These are phyloP conservation scores for Ceratocystis diversiconidia DNA, from an alignment of 2,329 filamentous ascomycete genomes.

Conservation along the genomic window DNA sequence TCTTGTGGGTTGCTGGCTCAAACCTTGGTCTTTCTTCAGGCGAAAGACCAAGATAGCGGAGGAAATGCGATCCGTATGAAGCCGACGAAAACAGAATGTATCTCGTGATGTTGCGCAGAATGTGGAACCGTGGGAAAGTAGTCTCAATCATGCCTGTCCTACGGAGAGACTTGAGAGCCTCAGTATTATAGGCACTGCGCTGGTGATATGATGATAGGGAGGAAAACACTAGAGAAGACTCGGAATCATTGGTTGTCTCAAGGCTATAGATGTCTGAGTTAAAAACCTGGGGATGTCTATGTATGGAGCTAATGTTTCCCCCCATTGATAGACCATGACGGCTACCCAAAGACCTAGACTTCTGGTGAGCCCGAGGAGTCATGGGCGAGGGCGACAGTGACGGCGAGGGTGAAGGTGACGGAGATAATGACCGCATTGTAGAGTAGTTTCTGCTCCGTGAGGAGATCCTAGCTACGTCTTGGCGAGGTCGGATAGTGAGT, in stretches of 20 bases:
- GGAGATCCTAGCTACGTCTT: slow-evolving; percentile 19
- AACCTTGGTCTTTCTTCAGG: slow-evolving; percentile 31
- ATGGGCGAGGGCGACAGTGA: not conserved
- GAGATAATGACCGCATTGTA: slow-evolving; percentile 5
- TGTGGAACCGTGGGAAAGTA: slow-evolving; percentile 44
- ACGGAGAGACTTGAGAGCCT: slow-evolving; percentile 35
- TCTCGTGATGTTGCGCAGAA: slow-evolving; percentile 47
- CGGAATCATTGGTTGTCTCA: slow-evolving; percentile 37
- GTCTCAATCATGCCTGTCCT: slow-evolving; percentile 41
- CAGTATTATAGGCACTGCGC: slow-evolving; percentile 35
- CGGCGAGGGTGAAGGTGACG: slow-evolving; percentile 16
- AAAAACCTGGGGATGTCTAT: slow-evolving; percentile 15
- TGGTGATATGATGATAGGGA: slow-evolving; percentile 29
- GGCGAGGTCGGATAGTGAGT: slow-evolving; percentile 7
- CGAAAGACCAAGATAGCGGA: slow-evolving; percentile 48
- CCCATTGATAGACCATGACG: slow-evolving; percentile 4
- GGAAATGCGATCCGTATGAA: slow-evolving; percentile 49
- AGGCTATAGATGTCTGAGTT: slow-evolving; percentile 47
- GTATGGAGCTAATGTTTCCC: slow-evolving; percentile 2
- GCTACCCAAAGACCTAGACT: slow-evolving; percentile 11
- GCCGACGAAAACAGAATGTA: slow-evolving; percentile 55
- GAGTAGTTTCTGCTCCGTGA: slow-evolving; percentile 16
- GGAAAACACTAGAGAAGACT: slow-evolving; percentile 38
- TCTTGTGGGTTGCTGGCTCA: slow-evolving; percentile 30
- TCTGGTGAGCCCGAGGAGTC: slow-evolving; percentile 5